Evolutionary conservation across 2,329 filamentous ascomycete genomes (phyloP).

Genomic region (Penicillium sp.): DNA sequence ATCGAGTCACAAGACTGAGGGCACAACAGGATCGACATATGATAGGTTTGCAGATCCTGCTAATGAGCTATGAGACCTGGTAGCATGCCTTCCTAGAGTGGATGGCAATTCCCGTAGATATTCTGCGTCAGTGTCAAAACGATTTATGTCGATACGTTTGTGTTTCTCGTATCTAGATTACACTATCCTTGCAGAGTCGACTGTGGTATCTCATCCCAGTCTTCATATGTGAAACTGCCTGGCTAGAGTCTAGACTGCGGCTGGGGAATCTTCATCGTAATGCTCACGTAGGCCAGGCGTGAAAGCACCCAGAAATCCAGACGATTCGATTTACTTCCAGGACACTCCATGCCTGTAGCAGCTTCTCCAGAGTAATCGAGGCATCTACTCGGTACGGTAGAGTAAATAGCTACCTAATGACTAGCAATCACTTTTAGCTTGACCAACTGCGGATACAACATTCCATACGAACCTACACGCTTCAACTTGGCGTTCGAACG

Average conservation of each 20-base stretch:
- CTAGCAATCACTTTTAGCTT: not conserved
- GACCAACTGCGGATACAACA: not conserved
- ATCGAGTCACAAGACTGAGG: not conserved
- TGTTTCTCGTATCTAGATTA: too few relatives aligned
- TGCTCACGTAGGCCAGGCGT: too few relatives aligned
- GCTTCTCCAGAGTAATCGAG: too few relatives aligned
- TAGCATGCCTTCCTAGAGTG: not conserved
- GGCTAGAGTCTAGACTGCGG: too few relatives aligned
- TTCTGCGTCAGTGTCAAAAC: not conserved
- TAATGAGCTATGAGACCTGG: constrained; percentile 14
- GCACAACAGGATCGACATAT: not conserved
- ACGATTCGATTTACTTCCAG: too few relatives aligned
- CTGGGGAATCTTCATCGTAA: too few relatives aligned
- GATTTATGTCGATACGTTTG: not conserved
- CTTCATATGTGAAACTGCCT: too few relatives aligned
- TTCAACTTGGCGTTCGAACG: not conserved
- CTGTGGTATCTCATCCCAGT: too few relatives aligned
- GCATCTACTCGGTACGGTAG: too few relatives aligned
- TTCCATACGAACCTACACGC: not conserved
- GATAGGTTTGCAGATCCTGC: constrained; percentile 11
- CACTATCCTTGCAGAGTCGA: too few relatives aligned
- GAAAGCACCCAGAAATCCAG: too few relatives aligned
- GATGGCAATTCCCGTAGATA: not conserved
- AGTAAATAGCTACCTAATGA: not conserved
- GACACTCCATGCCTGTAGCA: too few relatives aligned